Evolutionary conservation across 192 early-diverging fungal genomes (phyloP), one percentile per base, ranked within the genome.

Genomic region (Diversispora epigaea): DNA sequence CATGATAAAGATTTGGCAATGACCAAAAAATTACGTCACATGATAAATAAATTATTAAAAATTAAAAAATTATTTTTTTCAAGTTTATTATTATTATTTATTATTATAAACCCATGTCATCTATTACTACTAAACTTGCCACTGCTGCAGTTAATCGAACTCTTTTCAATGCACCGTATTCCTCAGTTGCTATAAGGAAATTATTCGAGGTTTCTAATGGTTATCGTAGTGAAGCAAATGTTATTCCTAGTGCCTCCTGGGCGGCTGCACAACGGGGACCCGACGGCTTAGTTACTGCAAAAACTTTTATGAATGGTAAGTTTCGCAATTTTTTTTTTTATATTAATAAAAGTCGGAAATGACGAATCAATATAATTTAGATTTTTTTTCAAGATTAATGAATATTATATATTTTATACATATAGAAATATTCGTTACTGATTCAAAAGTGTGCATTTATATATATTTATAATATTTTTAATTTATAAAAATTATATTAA

Each of bases 71-170:
- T 32, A 1, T 32, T 32, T 32, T 32, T 32, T 32, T 32, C 0
- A 32, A 32, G 25, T 32, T 32, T 32, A 32, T 32, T 2, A 32
- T 32, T 2, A 32, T 32, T 2, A 32, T 32, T 32, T 32, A 2
- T 32, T 32, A 32, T 32, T 32, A 32, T 32, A 32, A 32, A 32
- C 25, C 2, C 25, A 32, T 32, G 25, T 32, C 25, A 32, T 32
- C 52, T 52, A 71, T 68, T 73, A 77, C 77, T 73, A 77, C 76
- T 69, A 79, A 76, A 70, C 70, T 86, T 77, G 84, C 84, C 71
- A 83, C 84, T 55, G 77, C 83, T 65, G 72, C 83, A 52, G 77
- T 82, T 66, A 88, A 88, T 78, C 87, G 87, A 74, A 77, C 87
- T 40, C 80, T 74, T 63, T 77, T 81, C 71, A 86, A 79, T 72